These are phyloP conservation scores for Cystofilobasidium capitatum DNA, from an alignment of 768 basidiomycete species.

Conservation along the genomic window DNA sequence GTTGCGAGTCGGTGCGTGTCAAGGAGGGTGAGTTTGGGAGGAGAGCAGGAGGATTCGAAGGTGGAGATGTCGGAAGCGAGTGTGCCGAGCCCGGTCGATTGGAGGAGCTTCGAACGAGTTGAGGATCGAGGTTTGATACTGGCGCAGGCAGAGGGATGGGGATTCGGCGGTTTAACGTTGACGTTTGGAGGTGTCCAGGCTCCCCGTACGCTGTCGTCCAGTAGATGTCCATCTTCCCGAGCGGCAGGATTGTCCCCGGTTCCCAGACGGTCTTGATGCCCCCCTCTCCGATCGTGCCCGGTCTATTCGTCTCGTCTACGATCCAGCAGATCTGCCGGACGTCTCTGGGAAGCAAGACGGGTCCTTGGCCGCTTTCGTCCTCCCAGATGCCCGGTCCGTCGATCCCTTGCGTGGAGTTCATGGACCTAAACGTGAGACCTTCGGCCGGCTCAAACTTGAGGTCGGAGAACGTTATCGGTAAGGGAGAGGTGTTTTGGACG, in stretches of 20 bases:
- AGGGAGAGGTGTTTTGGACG: constrained; percentile 74
- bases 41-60: neutral
- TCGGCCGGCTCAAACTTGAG: constrained; percentile 67
- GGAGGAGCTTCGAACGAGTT: neutral
- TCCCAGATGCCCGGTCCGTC: constrained; percentile 25
- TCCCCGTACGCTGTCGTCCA: constrained; percentile 82
- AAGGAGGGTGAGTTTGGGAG: neutral
- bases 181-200: constrained; percentile 75
- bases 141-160: constrained; percentile 41
- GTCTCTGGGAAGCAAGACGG: constrained; percentile 73
- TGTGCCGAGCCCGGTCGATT: neutral
- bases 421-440: constrained; percentile 42
- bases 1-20: neutral
- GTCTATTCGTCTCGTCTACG: constrained; percentile 40
- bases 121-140: constrained; percentile 26
- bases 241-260: constrained; percentile 63
- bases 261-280: constrained; percentile 40
- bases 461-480: constrained; percentile 67
- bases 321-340: constrained; percentile 81
- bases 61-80: neutral
- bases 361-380: constrained; percentile 55
- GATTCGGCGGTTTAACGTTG: constrained; percentile 70
- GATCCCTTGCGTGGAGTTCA: constrained; percentile 30
- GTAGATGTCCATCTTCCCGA: constrained; percentile 72
- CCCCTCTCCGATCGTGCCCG: constrained; percentile 10